Conservation (phyloP, 768 basidiomycete genomes). For the Mycena alexandri region DNA sequence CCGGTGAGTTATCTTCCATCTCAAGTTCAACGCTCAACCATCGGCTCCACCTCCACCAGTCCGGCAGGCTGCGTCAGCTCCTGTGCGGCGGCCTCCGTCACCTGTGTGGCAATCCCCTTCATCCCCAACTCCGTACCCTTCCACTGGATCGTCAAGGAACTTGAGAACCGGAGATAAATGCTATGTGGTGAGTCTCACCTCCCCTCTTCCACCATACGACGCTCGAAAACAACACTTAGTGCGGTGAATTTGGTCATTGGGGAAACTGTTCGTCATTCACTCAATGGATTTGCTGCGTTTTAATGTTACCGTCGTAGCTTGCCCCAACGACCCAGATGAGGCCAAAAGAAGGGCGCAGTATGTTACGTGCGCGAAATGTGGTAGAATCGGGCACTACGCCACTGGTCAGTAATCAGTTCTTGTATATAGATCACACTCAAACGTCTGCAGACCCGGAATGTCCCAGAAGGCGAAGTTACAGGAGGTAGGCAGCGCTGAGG, state of each 20-base stretch:
- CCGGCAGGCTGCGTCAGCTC: slow-evolving; percentile 13
- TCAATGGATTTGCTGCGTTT: slow-evolving; percentile 15
- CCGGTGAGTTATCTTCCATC: slow-evolving; percentile 5
- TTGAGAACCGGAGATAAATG: slow-evolving; percentile 1
- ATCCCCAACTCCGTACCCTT: slow-evolving; percentile 9
- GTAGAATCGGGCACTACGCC: slow-evolving; percentile 16
- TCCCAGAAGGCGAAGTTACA: too few species aligned
- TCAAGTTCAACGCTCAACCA: slow-evolving; percentile 7
- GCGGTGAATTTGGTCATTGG: slow-evolving; percentile 11
- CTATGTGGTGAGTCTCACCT: slow-evolving; percentile 3
- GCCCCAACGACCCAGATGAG: not conserved
- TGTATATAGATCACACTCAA: slow-evolving; percentile 13
- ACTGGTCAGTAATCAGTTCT: slow-evolving; percentile 17
- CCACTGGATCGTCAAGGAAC: slow-evolving; percentile 12
- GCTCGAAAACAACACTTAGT: slow-evolving; percentile 14
- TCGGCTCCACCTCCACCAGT: slow-evolving; percentile 8
- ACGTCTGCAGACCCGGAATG: slow-evolving; percentile 4
- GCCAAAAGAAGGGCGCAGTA: slow-evolving; percentile 9
- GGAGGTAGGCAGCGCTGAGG: too few species aligned
- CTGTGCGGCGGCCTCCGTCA: slow-evolving; percentile 12
- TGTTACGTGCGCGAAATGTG: slow-evolving; percentile 13
- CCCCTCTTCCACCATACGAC: slow-evolving; percentile 9
- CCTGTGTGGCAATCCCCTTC: slow-evolving; percentile 11
- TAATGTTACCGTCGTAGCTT: slow-evolving; percentile 13
- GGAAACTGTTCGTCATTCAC: slow-evolving; percentile 10